Percentiles rank a stretch among this genome's conserved stretches.
These are phyloP conservation scores for Chlorella vulgaris DNA, from an alignment of 139 green algal species.

Conservation along the genomic window DNA sequence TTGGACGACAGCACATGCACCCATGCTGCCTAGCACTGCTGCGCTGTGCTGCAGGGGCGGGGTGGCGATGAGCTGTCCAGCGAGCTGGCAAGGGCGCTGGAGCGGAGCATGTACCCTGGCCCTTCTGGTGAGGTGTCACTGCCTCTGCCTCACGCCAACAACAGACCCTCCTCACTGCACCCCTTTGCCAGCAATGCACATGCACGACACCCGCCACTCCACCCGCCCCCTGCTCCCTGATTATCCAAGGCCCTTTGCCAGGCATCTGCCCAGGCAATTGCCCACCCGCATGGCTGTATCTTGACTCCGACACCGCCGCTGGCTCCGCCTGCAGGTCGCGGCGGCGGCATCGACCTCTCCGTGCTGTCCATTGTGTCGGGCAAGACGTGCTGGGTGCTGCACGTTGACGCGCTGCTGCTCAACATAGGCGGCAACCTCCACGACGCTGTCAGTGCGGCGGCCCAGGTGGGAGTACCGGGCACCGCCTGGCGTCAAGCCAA, in stretches of 20 bases:
- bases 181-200: not conserved
- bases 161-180: not conserved
- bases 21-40: too few relatives aligned
- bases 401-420: conserved; percentile 85
- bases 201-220: too few relatives aligned
- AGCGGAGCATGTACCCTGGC: conserved; percentile 53
- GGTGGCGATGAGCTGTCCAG: conserved; percentile 69
- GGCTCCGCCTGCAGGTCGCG: not conserved
- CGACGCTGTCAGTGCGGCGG: conserved; percentile 76
- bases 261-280: too few relatives aligned
- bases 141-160: too few relatives aligned
- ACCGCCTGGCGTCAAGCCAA: not conserved
- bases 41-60: conserved; percentile 55
- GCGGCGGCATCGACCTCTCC: conserved; percentile 61
- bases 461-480: conserved; percentile 37
- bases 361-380: conserved; percentile 74
- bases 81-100: conserved; percentile 61
- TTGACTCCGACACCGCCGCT: not conserved
- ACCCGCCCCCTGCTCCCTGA: too few relatives aligned
- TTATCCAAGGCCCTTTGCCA: too few relatives aligned
- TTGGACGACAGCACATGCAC: too few relatives aligned
- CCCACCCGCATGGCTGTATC: not conserved
- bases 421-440: conserved; percentile 83
- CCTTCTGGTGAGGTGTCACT: conserved; percentile 37
- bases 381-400: conserved; percentile 84